Conservation (phyloP, 2,329 filamentous ascomycete genomes). For the Dactylellina sp. region DNA sequence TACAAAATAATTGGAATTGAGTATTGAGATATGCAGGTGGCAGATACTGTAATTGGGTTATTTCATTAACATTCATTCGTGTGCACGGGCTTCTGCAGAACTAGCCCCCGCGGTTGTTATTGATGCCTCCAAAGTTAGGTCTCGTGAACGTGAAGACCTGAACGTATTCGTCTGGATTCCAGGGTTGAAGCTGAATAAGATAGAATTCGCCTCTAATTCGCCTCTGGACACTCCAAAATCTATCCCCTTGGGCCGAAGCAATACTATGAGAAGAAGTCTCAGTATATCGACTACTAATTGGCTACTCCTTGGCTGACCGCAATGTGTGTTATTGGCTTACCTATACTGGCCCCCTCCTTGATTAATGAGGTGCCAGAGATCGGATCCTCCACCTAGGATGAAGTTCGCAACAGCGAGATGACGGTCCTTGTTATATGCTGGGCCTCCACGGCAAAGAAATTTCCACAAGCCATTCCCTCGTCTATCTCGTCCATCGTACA, state of each 20-base stretch:
- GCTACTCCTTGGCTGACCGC: no score
- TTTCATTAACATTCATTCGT: not conserved
- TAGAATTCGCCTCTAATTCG: not conserved
- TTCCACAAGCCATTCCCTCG: not conserved
- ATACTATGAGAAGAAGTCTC: not conserved
- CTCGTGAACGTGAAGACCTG: slow-evolving; percentile 10
- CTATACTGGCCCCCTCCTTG: not conserved
- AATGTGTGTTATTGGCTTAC: slow-evolving; percentile 1
- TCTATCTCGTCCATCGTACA: not conserved
- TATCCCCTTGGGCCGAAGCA: not conserved
- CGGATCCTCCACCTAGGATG: not conserved
- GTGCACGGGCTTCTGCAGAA: not conserved
- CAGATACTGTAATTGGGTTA: no score
- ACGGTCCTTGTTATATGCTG: not conserved
- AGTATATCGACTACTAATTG: not conserved
- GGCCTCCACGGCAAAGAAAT: slow-evolving; percentile 21
- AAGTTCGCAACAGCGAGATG: slow-evolving; percentile 16
- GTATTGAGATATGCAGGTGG: no score
- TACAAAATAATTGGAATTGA: no score
- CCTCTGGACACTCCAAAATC: slow-evolving; percentile 30
- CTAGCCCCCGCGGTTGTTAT: slow-evolving; percentile 18
- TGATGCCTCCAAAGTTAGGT: slow-evolving; percentile 3
- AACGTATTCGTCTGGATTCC: slow-evolving; percentile 2
- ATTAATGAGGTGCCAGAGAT: slow-evolving; percentile 7
- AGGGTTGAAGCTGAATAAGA: not conserved